Evolutionary conservation across 1,139 yeast species (phyloP).

Genomic region (Diutina sp.): DNA sequence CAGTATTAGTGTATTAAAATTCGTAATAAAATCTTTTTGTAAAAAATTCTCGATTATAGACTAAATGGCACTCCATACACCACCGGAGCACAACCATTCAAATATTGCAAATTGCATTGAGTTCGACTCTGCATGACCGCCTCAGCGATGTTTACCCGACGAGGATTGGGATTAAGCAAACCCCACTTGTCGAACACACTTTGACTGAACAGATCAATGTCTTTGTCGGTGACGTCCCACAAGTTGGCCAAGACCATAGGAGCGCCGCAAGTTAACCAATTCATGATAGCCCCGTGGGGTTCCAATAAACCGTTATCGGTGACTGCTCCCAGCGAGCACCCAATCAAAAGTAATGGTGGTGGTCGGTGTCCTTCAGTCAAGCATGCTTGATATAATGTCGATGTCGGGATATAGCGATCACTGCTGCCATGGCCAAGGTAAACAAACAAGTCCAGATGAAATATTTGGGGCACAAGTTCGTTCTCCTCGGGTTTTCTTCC

Average conservation of each 20-base stretch:
- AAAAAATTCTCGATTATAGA: background rate
- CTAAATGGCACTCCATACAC: conserved; percentile 60
- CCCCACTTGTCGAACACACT: conserved; percentile 55
- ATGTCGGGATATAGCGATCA: conserved; percentile 53
- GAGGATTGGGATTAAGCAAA: conserved; percentile 15
- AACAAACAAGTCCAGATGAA: conserved; percentile 37
- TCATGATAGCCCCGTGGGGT: conserved; percentile 65
- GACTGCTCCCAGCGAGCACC: conserved; percentile 81
- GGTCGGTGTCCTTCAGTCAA: conserved; percentile 19
- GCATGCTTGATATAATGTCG: conserved; percentile 6
- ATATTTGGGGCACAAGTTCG: conserved; percentile 19
- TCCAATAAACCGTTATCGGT: conserved; percentile 48
- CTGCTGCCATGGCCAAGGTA: conserved; percentile 97
- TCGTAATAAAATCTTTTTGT: background rate
- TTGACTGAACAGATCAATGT: conserved; percentile 67
- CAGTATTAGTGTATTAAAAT: background rate
- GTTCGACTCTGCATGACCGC: conserved; percentile 48
- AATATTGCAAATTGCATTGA: conserved; percentile 47
- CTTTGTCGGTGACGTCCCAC: conserved; percentile 98
- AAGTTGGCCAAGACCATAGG: conserved; percentile 76
- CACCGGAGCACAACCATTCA: conserved; percentile 78
- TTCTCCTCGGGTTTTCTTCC: conserved; percentile 40
- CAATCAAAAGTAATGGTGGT: conserved; percentile 70
- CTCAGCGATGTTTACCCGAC: conserved; percentile 18
- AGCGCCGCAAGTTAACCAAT: conserved; percentile 69